Base-by-base conservation (phyloP, 1,284 basidiomycete genomes). In the Sanghuangporus sanghuang region DNA sequence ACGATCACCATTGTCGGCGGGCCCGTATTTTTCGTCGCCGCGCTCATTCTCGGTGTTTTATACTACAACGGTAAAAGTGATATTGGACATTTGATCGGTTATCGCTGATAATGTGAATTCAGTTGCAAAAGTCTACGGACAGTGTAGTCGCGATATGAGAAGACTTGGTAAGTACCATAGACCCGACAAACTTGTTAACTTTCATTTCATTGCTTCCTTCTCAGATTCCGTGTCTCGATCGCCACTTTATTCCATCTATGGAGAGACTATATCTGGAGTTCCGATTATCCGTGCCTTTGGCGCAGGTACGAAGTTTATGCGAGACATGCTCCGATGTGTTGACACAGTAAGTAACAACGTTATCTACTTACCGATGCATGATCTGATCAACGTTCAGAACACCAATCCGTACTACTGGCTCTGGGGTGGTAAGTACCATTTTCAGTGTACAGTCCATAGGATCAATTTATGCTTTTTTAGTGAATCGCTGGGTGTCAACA, bases 231-330 rank as follows among this genome's bases (percentile, higher is more conserved):
- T 95, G 53, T 94, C 93, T 7, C 86, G 93, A 42, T 95, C 93
- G 0, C 95, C 95, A 0, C 76, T 98, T 14, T 97, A 96, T 74
- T 94, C 92, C 0, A 90, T 96, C 54, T 97, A 95, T 68, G 92
- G 90, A 2, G 94, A 96, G 74, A 93, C 92, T 0, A 94, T 95
- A 61, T 83, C 92, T 2, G 94, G 93, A n/a, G 90, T 91, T 16
- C 84, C 92, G 0, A 90, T 96, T 57, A 78, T 96, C 46, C 89
- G 95, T 53, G 90, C 95, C 0, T 96, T 95, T 70, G 94, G 94
- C 18, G 90, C 90, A 12, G 87, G 87, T 36, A 92, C 92, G 32
- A 92, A 93, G 70, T 90, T 96, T 71, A 77, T 98, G 69, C 78
- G 89, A 62, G 87, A 93, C 67, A 95, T 96, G 93, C 80, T 95